Conservation (phyloP, 2,329 filamentous ascomycete species). For the Conoideocrella luteorostrata region DNA sequence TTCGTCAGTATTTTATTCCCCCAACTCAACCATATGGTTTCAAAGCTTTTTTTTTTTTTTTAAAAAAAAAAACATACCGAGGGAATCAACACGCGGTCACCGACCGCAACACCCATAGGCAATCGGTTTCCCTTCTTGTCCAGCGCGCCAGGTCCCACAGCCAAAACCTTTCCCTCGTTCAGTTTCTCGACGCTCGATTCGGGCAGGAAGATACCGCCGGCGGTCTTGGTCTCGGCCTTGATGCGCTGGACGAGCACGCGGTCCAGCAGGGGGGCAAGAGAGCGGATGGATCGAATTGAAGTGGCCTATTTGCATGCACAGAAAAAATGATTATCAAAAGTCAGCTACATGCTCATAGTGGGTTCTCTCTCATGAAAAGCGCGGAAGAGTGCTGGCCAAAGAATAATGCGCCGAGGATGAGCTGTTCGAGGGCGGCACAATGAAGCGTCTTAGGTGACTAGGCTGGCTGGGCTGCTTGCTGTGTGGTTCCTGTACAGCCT, state of each 20-base stretch:
- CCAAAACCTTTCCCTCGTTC: constrained; percentile 94
- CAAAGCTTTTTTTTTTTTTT: background rate
- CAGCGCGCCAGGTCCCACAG: constrained; percentile 82
- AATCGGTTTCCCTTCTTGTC: constrained; percentile 88
- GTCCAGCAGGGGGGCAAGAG: constrained; percentile 92
- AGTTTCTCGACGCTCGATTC: constrained; percentile 96
- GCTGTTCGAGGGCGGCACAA: too few relatives aligned
- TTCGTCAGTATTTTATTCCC: too few relatives aligned
- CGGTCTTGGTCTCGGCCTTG: constrained; percentile 95
- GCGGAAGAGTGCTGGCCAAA: too few relatives aligned
- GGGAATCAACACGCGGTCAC: constrained; percentile 93
- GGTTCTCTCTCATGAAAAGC: too few relatives aligned
- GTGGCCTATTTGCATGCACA: constrained; percentile 55
- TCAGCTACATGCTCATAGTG: too few relatives aligned
- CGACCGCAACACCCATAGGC: constrained; percentile 71
- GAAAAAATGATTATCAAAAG: too few relatives aligned
- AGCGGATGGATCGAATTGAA: constrained; percentile 90
- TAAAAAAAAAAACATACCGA: constrained; percentile 54
- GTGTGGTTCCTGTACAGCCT: background rate
- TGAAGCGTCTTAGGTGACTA: too few relatives aligned
- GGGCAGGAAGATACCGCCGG: constrained; percentile 93
- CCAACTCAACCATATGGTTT: constrained; percentile 17
- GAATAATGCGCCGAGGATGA: too few relatives aligned
- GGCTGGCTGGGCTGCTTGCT: background rate
- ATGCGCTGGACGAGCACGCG: constrained; percentile 96